phyloP scores from a whole-genome alignment of 1,284 basidiomycete species.

The Rhodotorula glutinis region DNA sequence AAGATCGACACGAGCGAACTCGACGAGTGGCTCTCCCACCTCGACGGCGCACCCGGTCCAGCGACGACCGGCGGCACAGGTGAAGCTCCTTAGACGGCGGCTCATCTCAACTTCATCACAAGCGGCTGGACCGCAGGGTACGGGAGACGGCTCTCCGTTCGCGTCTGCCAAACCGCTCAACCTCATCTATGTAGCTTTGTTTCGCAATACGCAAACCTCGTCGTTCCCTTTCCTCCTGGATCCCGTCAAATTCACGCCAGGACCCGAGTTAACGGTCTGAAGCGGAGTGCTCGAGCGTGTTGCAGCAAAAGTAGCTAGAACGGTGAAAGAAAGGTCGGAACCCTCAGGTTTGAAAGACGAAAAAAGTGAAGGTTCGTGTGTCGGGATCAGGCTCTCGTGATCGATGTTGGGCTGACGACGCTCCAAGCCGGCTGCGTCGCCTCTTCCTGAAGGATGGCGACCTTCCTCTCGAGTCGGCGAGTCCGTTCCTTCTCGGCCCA shows the following conservation, averaged over 20 bases:
- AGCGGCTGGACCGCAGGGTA: neutral
- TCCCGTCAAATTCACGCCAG: neutral
- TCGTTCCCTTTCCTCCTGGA: neutral
- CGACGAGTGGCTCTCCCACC: slow-evolving; percentile 26
- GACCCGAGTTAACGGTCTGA: neutral
- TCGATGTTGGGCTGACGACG: neutral
- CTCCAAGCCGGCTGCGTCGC: neutral
- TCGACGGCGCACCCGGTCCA: slow-evolving; percentile 6
- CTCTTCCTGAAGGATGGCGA: slow-evolving; percentile 46
- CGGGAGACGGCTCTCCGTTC: too few relatives aligned
- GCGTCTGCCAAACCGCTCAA: too few relatives aligned
- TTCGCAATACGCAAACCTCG: neutral
- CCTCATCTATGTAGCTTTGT: neutral
- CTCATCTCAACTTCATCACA: neutral
- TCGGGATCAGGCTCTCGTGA: too few relatives aligned
- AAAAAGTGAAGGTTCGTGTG: too few relatives aligned
- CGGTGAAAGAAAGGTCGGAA: too few relatives aligned
- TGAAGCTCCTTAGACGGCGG: neutral
- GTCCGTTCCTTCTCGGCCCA: slow-evolving; percentile 70
- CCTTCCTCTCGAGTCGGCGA: slow-evolving; percentile 63
- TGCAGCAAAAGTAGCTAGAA: neutral
- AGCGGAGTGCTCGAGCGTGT: neutral
- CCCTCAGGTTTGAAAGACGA: too few relatives aligned
- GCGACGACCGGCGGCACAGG: neutral
- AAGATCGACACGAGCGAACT: slow-evolving; percentile 29